phyloP scores from a whole-genome alignment of 202 grass and related monocot species.

The Dendrocalamus latiflorus region DNA sequence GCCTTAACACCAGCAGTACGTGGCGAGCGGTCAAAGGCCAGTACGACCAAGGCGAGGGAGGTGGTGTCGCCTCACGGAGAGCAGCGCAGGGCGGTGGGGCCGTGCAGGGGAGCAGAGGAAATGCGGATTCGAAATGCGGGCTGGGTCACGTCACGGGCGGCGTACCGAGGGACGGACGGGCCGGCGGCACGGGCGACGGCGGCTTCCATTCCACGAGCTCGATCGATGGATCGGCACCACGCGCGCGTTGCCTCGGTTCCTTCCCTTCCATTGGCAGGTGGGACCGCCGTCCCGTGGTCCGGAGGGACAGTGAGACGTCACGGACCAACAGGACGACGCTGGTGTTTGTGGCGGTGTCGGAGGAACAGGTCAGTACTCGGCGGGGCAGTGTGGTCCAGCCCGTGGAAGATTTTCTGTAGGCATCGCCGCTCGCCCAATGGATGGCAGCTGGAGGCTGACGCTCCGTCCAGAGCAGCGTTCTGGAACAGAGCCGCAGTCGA shows the following conservation, averaged over 20 bases:
- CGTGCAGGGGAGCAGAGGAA: not conserved
- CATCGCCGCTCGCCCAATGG: not conserved
- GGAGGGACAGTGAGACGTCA: not conserved
- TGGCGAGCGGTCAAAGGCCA: conserved; percentile 19
- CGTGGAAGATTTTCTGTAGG: conserved; percentile 17
- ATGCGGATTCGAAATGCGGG: not conserved
- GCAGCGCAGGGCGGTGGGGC: not conserved
- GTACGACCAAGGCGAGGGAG: not conserved
- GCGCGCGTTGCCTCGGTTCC: not conserved
- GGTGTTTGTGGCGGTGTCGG: not conserved
- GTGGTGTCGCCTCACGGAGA: not conserved
- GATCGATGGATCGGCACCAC: not conserved
- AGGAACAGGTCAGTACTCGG: not conserved
- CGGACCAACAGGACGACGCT: not conserved
- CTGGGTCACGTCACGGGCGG: conserved; percentile 18
- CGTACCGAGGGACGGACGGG: not conserved
- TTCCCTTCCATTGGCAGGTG: not conserved
- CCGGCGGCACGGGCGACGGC: not conserved
- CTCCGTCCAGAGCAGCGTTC: not conserved
- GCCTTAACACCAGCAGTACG: not conserved
- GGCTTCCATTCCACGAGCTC: not conserved
- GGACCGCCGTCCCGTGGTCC: not conserved
- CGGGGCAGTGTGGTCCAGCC: not conserved
- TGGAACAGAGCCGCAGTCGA: not conserved
- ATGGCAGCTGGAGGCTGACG: not conserved